Percentiles rank a stretch among this genome's conserved stretches.
Conservation (phyloP, 2,329 filamentous ascomycete genomes). For the Escovopsis weberi region DNA sequence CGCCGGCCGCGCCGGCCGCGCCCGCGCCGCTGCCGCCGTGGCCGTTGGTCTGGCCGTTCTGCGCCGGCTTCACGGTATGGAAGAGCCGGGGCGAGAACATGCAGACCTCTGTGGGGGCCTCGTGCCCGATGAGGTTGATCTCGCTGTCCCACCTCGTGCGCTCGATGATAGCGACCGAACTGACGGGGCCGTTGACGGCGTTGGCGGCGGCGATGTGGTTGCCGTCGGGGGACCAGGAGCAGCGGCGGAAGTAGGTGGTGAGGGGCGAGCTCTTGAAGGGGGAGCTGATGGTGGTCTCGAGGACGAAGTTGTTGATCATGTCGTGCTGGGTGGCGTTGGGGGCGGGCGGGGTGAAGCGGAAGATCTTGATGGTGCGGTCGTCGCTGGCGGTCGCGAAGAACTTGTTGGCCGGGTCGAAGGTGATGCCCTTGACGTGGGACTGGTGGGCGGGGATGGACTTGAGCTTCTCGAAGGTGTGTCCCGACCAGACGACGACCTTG, state of each 20-base stretch:
- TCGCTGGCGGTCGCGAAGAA: slow-evolving; percentile 98
- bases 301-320: slow-evolving; percentile 89
- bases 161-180: slow-evolving; percentile 90
- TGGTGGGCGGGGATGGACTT: slow-evolving; percentile 88
- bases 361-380: slow-evolving; percentile 92
- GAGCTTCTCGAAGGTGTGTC: slow-evolving; percentile 93
- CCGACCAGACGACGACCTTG: slow-evolving; percentile 97
- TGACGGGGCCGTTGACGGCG: slow-evolving; percentile 92
- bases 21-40: slow-evolving; percentile 13
- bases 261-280: slow-evolving; percentile 86
- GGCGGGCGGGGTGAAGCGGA: slow-evolving; percentile 79
- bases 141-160: slow-evolving; percentile 88
- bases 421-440: slow-evolving; percentile 97
- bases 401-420: slow-evolving; percentile 96
- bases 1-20: slow-evolving; percentile 71
- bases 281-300: slow-evolving; percentile 78
- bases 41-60: slow-evolving; percentile 33
- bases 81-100: slow-evolving; percentile 92
- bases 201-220: slow-evolving; percentile 96
- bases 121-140: slow-evolving; percentile 93
- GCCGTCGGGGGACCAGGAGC: slow-evolving; percentile 95
- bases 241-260: slow-evolving; percentile 91
- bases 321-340: slow-evolving; percentile 90
- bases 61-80: slow-evolving; percentile 50
- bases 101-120: slow-evolving; percentile 93